A percentile compares a stretch with the other conserved stretches of the same genome.
phyloP scores from a whole-genome alignment of 164 flowering plant genomes.

The Taxillus chinensis region DNA sequence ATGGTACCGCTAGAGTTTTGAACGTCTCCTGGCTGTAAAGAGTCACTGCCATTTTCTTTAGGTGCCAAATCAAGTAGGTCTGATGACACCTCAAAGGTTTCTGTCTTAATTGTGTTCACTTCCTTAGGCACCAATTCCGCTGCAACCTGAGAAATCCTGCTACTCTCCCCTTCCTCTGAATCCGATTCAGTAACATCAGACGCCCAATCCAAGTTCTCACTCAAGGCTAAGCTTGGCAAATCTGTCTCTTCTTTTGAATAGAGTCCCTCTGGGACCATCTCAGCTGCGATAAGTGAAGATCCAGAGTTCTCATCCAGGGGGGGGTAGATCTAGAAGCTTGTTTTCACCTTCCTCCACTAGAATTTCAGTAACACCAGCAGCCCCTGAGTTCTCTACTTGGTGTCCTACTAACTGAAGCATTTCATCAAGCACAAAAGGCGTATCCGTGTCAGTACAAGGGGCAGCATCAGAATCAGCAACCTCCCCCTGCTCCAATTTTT shows the following conservation, averaged over 20 bases:
- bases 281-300: not conserved
- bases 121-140: constrained; percentile 1
- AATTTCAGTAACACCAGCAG: not conserved
- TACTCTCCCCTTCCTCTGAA: not conserved
- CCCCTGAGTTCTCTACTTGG: not conserved
- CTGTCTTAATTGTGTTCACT: not conserved
- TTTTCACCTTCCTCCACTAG: not conserved
- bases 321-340: not conserved
- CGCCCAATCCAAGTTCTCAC: not conserved
- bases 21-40: no score
- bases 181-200: no score
- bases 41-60: no score
- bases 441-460: not conserved
- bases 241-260: not conserved
- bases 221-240: not conserved
- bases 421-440: not conserved
- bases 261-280: not conserved
- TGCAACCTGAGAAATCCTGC: not conserved
- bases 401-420: not conserved
- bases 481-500: not conserved
- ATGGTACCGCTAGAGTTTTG: no score
- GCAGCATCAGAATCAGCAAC: not conserved
- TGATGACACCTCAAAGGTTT: not conserved
- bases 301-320: not conserved
- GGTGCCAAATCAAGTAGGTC: no score